Evolutionary conservation across 169 alveolate genomes (phyloP).

Genomic region (Cryptosporidium ryanae): DNA sequence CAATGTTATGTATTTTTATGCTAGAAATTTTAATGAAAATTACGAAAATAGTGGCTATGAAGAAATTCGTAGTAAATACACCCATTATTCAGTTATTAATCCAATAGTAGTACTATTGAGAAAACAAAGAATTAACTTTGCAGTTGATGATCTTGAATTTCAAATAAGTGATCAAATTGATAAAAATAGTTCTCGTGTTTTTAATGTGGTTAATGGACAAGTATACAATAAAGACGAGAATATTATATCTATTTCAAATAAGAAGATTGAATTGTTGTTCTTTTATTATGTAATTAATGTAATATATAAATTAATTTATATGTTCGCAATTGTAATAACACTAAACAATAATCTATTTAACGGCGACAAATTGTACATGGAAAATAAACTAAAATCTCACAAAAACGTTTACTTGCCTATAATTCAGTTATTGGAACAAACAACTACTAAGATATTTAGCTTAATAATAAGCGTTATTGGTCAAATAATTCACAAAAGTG

Average conservation of each 20-base stretch:
- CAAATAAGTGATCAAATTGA: slow-evolving; percentile 30
- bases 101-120: slow-evolving; percentile 37
- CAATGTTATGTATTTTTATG: not conserved
- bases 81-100: not conserved
- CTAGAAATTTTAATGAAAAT: not conserved
- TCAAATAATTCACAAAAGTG: not conserved
- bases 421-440: slow-evolving; percentile 39
- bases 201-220: not conserved
- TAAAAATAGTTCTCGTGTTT: not conserved
- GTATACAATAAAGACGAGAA: not conserved
- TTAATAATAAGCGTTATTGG: not conserved
- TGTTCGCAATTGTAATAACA: slow-evolving; percentile 9
- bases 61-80: not conserved
- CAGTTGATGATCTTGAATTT: slow-evolving; percentile 60
- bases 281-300: slow-evolving; percentile 5
- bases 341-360: not conserved
- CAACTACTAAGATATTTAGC: not conserved
- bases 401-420: slow-evolving; percentile 26
- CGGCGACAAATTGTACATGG: not conserved
- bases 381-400: not conserved
- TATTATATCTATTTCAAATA: not conserved
- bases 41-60: not conserved
- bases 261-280: not conserved
- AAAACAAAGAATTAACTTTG: slow-evolving; percentile 40
- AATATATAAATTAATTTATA: slow-evolving; percentile 19